phyloP scores from a whole-genome alignment of 352 stramenopile genomes.

The Globisporangium splendens region DNA sequence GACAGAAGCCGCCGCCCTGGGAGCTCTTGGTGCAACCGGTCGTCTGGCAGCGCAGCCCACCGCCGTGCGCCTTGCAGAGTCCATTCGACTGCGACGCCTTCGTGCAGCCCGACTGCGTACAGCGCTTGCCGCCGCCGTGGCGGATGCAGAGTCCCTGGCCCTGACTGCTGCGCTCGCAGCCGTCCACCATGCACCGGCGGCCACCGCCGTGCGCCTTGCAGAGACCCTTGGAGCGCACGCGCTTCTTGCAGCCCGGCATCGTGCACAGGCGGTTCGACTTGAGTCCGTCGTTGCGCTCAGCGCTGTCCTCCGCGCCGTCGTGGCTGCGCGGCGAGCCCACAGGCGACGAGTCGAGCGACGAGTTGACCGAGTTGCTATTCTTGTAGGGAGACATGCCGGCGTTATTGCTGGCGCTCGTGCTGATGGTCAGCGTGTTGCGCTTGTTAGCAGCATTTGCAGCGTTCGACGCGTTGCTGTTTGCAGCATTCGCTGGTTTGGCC shows the following conservation, averaged over 20 bases:
- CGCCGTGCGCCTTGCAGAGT: conserved; percentile 83
- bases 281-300: conserved; percentile 52
- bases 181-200: conserved; percentile 76
- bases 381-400: conserved; percentile 8
- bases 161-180: conserved; percentile 77
- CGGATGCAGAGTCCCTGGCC: conserved; percentile 81
- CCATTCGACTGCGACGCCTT: conserved; percentile 82
- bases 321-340: conserved; percentile 14
- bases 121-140: conserved; percentile 80
- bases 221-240: conserved; percentile 77
- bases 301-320: conserved; percentile 13
- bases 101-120: conserved; percentile 72
- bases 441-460: conserved; percentile 12
- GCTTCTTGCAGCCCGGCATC: conserved; percentile 81
- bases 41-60: conserved; percentile 69
- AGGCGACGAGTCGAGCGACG: conserved; percentile 14
- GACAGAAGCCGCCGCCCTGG: conserved; percentile 83
- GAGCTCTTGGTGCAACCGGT: conserved; percentile 78
- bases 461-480: conserved; percentile 14
- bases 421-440: conserved; percentile 14
- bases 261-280: conserved; percentile 82
- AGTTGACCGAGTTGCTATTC: conserved; percentile 5
- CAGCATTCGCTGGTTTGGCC: neutral
- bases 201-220: conserved; percentile 83
- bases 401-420: conserved; percentile 3